A percentile compares a stretch with the other conserved stretches of the same genome.
Evolutionary conservation across 306 rosid genomes (phyloP).

Genomic region (Sesbania bispinosa): DNA sequence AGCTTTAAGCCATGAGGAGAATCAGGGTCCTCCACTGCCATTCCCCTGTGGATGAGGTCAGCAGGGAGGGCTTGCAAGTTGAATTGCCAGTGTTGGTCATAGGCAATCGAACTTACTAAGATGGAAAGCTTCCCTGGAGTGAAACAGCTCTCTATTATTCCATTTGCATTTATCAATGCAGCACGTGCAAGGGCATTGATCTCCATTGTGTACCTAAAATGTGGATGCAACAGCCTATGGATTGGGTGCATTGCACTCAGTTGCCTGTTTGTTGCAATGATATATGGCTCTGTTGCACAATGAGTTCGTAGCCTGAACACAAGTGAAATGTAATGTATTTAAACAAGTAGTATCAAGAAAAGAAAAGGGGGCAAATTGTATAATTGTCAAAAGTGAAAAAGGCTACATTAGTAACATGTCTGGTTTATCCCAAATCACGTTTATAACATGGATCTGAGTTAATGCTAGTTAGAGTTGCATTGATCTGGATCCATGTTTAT

Average conservation of each 20-base stretch:
- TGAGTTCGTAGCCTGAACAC: slow-evolving; percentile 77
- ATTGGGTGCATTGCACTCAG: slow-evolving; percentile 85
- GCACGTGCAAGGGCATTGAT: slow-evolving; percentile 81
- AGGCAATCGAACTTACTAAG: slow-evolving; percentile 55
- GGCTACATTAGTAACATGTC: too few species aligned
- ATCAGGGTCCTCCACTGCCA: slow-evolving; percentile 39
- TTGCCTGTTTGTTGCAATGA: slow-evolving; percentile 77
- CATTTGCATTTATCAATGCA: slow-evolving; percentile 54
- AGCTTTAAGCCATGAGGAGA: slow-evolving; percentile 50
- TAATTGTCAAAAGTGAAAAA: too few species aligned
- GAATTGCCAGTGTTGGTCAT: slow-evolving; percentile 67
- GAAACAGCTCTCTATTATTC: slow-evolving; percentile 57
- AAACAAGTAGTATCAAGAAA: too few species aligned
- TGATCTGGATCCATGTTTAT: too few species aligned
- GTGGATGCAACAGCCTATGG: slow-evolving; percentile 71
- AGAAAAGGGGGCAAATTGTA: too few species aligned
- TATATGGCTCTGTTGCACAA: slow-evolving; percentile 70
- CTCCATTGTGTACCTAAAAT: slow-evolving; percentile 89
- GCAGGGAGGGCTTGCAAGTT: slow-evolving; percentile 63
- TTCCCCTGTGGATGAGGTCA: slow-evolving; percentile 69
- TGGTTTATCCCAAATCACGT: too few species aligned
- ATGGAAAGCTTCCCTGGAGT: slow-evolving; percentile 48
- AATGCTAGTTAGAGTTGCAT: too few species aligned
- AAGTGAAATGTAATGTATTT: background rate
- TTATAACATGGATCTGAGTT: too few species aligned